These are phyloP conservation scores for Aspergillus brunneoviolaceus DNA, from an alignment of 2,329 filamentous ascomycete genomes.

Conservation along the genomic window DNA sequence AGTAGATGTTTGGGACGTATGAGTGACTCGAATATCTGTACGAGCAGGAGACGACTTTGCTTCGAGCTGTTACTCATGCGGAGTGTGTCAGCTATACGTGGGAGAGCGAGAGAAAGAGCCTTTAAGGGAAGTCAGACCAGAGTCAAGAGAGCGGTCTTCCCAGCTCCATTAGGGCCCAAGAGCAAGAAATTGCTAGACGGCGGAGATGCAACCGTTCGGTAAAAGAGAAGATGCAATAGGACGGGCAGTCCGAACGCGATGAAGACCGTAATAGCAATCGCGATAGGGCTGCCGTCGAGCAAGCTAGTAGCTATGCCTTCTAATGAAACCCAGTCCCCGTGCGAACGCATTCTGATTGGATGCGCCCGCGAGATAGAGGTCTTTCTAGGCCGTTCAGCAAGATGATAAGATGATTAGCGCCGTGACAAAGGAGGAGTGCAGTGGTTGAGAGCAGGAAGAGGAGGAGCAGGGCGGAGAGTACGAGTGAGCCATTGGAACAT, in stretches of 20 bases:
- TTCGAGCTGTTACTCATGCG: constrained; percentile 39
- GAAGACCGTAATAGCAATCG: constrained; percentile 65
- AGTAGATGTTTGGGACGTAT: constrained; percentile 63
- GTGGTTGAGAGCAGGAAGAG: background rate
- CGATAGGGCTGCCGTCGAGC: constrained; percentile 43
- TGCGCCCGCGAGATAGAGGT: background rate
- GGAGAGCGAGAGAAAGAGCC: background rate
- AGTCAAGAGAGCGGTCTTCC: constrained; percentile 87
- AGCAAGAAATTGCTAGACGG: constrained; percentile 73
- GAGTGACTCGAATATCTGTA: constrained; percentile 47
- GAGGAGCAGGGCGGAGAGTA: background rate
- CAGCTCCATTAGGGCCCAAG: constrained; percentile 74
- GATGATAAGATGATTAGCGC: too few species aligned
- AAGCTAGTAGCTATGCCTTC: constrained; percentile 42
- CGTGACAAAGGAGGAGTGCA: background rate
- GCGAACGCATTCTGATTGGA: constrained; percentile 26
- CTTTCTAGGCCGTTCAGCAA: too few species aligned
- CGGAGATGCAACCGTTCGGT: constrained; percentile 62
- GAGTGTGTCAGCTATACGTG: background rate
- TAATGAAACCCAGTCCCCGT: constrained; percentile 39
- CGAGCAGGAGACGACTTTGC: constrained; percentile 44
- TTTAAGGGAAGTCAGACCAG: constrained; percentile 53
- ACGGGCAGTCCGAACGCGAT: constrained; percentile 73
- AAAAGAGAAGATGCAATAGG: constrained; percentile 73
- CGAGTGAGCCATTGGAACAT: background rate